phyloP scores from a whole-genome alignment of 2,329 filamentous ascomycete genomes.

The Chaetomium sp. region DNA sequence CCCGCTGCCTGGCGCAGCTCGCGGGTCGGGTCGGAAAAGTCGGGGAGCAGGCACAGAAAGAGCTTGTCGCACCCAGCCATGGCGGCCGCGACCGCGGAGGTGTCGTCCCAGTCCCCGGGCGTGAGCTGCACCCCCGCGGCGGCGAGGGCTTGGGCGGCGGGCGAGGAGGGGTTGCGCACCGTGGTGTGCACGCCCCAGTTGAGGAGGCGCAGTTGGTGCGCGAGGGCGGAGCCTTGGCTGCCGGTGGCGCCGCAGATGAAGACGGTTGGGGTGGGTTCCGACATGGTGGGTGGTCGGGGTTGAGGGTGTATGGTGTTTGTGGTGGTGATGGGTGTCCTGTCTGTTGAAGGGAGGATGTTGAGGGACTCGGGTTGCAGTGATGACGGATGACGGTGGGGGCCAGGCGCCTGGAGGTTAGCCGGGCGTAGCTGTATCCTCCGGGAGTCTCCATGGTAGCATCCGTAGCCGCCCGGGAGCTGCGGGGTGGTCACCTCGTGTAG shows the following conservation, averaged over 20 bases:
- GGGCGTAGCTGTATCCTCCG: background rate
- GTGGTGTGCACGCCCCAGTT: background rate
- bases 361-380: background rate
- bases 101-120: background rate
- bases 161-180: background rate
- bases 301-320: background rate
- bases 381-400: background rate
- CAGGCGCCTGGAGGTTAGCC: background rate
- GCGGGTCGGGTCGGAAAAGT: background rate
- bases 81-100: background rate
- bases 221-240: background rate
- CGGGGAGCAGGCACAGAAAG: background rate
- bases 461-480: background rate
- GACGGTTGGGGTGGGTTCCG: background rate
- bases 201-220: background rate
- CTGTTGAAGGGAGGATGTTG: background rate
- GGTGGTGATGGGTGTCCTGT: no score
- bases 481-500: background rate
- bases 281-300: background rate
- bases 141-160: background rate
- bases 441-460: background rate
- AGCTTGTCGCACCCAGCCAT: background rate
- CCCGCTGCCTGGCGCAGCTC: background rate
- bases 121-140: background rate
- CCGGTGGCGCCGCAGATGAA: background rate